Conservation (phyloP, 2,329 filamentous ascomycete species). For the Aspergillus fumigatiaffinis region DNA sequence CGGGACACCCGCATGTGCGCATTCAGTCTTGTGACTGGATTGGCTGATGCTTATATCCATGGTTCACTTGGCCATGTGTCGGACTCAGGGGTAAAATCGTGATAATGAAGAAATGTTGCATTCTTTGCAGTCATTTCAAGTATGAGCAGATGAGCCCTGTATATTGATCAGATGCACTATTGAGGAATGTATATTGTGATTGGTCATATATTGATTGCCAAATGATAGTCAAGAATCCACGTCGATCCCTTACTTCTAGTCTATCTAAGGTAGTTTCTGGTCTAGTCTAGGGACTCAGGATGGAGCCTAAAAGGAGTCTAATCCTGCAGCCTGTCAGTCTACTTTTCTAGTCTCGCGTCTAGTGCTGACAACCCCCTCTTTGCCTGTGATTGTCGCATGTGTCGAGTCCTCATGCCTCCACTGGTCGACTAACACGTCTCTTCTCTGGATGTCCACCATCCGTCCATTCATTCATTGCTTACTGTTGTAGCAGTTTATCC, state of each 20-base stretch:
- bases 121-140: neutral
- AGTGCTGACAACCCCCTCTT: neutral
- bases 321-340: neutral
- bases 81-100: too few species aligned
- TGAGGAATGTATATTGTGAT: neutral
- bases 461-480: neutral
- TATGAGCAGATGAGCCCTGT: too few species aligned
- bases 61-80: too few species aligned
- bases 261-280: too few species aligned
- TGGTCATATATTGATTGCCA: neutral
- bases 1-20: too few species aligned
- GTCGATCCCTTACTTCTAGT: neutral
- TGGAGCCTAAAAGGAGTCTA: neutral
- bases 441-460: neutral
- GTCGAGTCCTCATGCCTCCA: slow-evolving; percentile 6
- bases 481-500: neutral
- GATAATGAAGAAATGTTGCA: neutral
- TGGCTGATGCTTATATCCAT: too few species aligned
- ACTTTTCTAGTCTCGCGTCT: too few species aligned
- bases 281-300: neutral
- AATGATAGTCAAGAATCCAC: neutral
- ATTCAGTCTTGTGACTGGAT: too few species aligned
- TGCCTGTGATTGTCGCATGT: slow-evolving; percentile 15
- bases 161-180: too few species aligned
- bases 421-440: neutral